These are phyloP conservation scores for Tulasnella sp. DNA, from an alignment of 768 basidiomycete species.

Conservation along the genomic window DNA sequence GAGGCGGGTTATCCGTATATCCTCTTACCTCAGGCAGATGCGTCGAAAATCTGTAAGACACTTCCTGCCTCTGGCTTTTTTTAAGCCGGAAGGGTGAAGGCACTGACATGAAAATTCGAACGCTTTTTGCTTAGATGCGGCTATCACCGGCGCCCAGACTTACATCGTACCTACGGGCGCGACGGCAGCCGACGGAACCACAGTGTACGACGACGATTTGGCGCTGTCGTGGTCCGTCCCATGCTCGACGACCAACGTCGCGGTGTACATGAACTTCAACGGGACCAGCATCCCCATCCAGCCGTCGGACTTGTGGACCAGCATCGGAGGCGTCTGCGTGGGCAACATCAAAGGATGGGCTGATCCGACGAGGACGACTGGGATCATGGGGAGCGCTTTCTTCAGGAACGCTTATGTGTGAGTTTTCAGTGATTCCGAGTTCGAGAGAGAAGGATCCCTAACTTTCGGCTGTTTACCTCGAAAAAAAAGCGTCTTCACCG, in stretches of 20 bases:
- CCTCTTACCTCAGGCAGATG: conserved; percentile 3
- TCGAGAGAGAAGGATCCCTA: background rate
- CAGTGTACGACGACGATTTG: background rate
- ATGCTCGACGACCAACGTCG: background rate
- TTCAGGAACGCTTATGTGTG: conserved; percentile 10
- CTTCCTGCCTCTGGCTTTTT: background rate
- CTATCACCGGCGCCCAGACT: background rate
- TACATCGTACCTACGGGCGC: background rate
- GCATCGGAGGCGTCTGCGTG: conserved; percentile 7
- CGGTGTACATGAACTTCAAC: conserved; percentile 4
- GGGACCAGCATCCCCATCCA: background rate
- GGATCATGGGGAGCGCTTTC: conserved; percentile 10
- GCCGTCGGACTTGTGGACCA: background rate
- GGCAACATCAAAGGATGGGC: conserved; percentile 17
- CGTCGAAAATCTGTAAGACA: conserved; percentile 7
- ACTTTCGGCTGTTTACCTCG: background rate
- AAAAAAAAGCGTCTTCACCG: conserved; percentile 12
- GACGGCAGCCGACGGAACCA: background rate
- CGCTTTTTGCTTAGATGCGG: background rate
- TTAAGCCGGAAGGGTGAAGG: too few species aligned
- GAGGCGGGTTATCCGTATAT: conserved; percentile 16
- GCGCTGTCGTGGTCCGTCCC: conserved; percentile 5
- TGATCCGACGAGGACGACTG: conserved; percentile 2
- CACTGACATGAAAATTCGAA: too few species aligned
- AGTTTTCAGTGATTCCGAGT: background rate